Conservation (phyloP, 805 yeast genomes). For the Sugiyamaella boreocaroliniensis region DNA sequence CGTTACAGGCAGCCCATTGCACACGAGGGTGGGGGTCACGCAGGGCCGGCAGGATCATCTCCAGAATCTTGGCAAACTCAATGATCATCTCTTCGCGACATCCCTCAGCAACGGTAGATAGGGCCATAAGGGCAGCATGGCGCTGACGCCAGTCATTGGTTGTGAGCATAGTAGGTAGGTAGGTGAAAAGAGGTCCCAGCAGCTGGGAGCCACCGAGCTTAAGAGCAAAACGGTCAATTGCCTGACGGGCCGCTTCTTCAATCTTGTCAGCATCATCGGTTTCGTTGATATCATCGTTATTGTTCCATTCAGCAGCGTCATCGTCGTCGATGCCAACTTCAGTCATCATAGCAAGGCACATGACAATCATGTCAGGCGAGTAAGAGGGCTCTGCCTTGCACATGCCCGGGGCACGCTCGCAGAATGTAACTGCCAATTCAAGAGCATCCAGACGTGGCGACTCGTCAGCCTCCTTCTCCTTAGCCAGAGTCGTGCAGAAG, state of each 20-base stretch:
- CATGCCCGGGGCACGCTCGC: constrained; percentile 93
- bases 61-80: constrained; percentile 75
- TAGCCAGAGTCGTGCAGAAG: constrained; percentile 77
- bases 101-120: constrained; percentile 96
- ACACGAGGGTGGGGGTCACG: constrained; percentile 88
- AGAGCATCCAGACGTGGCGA: constrained; percentile 77
- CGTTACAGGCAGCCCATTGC: constrained; percentile 95
- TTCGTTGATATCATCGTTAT: constrained; percentile 68
- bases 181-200: constrained; percentile 81
- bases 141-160: constrained; percentile 87
- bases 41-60: constrained; percentile 78
- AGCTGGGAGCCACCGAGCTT: constrained; percentile 75
- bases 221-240: constrained; percentile 85
- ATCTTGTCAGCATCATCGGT: constrained; percentile 79
- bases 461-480: constrained; percentile 72
- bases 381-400: constrained; percentile 74
- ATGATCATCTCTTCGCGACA: constrained; percentile 80
- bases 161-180: constrained; percentile 73
- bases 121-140: constrained; percentile 94
- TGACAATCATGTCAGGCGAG: constrained; percentile 62
- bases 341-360: constrained; percentile 77
- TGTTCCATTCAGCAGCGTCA: constrained; percentile 79
- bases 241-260: constrained; percentile 86
- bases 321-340: constrained; percentile 88
- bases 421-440: constrained; percentile 82